These are phyloP conservation scores for Syzygium aromaticum DNA, from an alignment of 345 rosid genomes.

Conservation along the genomic window DNA sequence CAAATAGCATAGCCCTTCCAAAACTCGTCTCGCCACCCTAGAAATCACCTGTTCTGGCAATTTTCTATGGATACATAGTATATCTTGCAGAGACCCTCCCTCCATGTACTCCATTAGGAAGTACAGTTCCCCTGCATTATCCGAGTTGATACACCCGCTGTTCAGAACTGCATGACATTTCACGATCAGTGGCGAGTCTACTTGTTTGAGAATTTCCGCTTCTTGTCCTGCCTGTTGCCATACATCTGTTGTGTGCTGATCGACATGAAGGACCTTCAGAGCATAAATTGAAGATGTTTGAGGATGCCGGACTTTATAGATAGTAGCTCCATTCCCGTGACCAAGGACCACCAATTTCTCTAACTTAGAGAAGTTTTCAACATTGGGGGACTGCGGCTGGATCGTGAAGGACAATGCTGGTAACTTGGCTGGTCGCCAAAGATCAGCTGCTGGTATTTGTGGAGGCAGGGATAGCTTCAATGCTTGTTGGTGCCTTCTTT, in stretches of 20 bases:
- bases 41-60: conserved; percentile 30
- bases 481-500: conserved; percentile 37
- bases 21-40: conserved; percentile 19
- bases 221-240: conserved; percentile 26
- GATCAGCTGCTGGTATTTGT: conserved; percentile 8
- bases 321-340: conserved; percentile 46
- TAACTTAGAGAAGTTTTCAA: conserved; percentile 17
- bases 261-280: conserved; percentile 35
- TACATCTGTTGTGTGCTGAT: conserved; percentile 7
- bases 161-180: conserved; percentile 39
- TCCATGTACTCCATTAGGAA: conserved; percentile 69
- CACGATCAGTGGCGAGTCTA: conserved; percentile 37
- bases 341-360: conserved; percentile 30
- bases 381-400: conserved; percentile 10
- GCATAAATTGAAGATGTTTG: conserved; percentile 28
- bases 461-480: conserved; percentile 17
- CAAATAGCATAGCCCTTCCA: conserved; percentile 39
- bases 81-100: conserved; percentile 36
- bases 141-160: background rate
- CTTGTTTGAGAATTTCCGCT: conserved; percentile 43
- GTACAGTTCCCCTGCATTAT: conserved; percentile 22
- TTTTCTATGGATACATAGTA: conserved; percentile 4
- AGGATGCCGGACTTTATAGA: conserved; percentile 46
- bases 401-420: conserved; percentile 4
- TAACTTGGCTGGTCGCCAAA: background rate